Conservation (phyloP, 2,329 filamentous ascomycete genomes). For the Phialocephala subalpina region DNA sequence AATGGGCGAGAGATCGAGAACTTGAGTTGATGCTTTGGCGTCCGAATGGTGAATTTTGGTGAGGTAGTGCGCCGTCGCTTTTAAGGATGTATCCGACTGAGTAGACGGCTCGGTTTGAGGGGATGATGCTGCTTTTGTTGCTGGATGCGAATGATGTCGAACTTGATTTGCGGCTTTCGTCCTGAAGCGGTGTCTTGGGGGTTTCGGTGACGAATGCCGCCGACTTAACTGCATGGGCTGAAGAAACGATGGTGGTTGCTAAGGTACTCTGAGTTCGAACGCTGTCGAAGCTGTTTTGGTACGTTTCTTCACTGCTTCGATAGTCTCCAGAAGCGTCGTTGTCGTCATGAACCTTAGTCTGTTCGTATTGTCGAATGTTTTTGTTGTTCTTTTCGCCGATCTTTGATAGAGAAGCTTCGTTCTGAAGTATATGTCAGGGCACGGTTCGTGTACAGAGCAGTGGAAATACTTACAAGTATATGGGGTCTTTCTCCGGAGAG, state of each 20-base stretch:
- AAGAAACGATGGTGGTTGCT: not conserved
- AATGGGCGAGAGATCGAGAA: not conserved
- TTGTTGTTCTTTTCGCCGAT: not conserved
- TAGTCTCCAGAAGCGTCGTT: not conserved
- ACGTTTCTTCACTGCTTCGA: not conserved
- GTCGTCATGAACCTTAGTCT: no score
- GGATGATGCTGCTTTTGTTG: not conserved
- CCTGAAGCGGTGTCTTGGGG: not conserved
- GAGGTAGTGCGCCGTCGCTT: conserved; percentile 4
- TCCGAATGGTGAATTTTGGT: conserved; percentile 16
- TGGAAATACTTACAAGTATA: not conserved
- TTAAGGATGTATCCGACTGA: not conserved
- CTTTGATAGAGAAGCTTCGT: not conserved
- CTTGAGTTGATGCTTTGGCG: conserved; percentile 3
- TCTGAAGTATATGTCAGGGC: not conserved
- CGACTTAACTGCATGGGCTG: not conserved
- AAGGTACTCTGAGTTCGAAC: not conserved
- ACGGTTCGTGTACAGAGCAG: not conserved
- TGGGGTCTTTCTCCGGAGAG: not conserved
- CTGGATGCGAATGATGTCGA: not conserved
- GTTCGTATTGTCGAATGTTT: not conserved
- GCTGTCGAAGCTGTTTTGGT: not conserved
- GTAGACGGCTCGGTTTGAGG: not conserved
- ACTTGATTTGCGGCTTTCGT: not conserved
- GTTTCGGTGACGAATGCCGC: not conserved